These are phyloP conservation scores for Solanum sitiens DNA, from an alignment of 257 asterid genomes.

Conservation along the genomic window DNA sequence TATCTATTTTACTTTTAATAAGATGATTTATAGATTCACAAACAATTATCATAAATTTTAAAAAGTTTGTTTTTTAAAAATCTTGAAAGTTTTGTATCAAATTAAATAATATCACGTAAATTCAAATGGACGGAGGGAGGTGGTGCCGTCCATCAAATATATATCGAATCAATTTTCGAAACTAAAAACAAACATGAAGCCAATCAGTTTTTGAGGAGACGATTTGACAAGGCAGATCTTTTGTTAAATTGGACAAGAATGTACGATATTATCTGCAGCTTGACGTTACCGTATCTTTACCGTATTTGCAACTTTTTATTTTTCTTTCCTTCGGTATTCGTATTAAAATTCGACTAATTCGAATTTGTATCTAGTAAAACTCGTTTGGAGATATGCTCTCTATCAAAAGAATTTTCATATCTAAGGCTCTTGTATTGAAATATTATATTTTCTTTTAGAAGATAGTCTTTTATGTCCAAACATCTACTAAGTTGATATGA, in stretches of 20 bases:
- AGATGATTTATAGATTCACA: not conserved
- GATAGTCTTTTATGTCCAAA: not conserved
- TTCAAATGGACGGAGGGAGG: not conserved
- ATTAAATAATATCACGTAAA: not conserved
- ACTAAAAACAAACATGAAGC: not conserved
- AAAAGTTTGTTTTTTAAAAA: not conserved
- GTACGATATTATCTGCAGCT: not conserved
- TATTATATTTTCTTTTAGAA: too few species aligned
- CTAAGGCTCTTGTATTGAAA: not conserved
- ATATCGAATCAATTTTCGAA: not conserved
- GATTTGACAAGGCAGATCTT: not conserved
- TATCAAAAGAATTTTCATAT: too few species aligned
- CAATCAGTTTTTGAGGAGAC: not conserved
- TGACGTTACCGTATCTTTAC: not conserved
- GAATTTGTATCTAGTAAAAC: fast-evolving
- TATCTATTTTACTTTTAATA: not conserved
- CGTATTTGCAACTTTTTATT: not conserved
- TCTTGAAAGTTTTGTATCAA: not conserved
- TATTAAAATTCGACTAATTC: too few species aligned
- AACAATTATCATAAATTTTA: not conserved
- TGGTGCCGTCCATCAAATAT: not conserved
- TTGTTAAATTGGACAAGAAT: not conserved
- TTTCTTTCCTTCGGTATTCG: too few species aligned
- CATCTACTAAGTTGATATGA: not conserved
- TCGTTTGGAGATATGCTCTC: not conserved